Conservation (phyloP, 1,139 yeast species). For the Lipomyces yarrowii region DNA sequence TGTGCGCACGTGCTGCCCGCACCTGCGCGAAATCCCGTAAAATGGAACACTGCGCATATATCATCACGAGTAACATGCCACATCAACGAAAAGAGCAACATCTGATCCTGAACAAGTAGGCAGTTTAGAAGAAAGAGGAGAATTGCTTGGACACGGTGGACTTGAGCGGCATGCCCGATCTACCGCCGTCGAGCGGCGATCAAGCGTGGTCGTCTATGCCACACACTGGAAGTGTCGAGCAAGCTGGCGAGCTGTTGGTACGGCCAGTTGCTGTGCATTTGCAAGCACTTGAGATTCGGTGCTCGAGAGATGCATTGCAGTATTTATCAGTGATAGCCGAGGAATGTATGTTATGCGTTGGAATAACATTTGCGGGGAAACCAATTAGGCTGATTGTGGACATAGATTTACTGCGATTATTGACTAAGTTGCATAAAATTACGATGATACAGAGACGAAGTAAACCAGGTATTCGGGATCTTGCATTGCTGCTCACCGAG, state of each 20-base stretch:
- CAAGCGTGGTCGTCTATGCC: neutral
- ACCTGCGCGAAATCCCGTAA: neutral
- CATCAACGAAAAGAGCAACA: neutral
- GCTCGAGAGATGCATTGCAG: constrained; percentile 22
- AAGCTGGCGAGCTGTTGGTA: neutral
- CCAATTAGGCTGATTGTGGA: neutral
- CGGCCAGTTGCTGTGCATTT: constrained; percentile 18
- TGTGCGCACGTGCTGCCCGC: neutral
- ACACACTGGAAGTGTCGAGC: neutral
- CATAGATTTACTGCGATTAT: constrained; percentile 17
- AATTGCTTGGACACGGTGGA: neutral
- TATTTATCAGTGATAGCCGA: constrained; percentile 19
- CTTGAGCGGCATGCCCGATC: neutral
- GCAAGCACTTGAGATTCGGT: constrained; percentile 12
- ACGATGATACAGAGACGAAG: constrained; percentile 22
- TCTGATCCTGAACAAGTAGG: neutral
- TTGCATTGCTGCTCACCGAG: constrained; percentile 22
- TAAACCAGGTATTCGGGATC: constrained; percentile 22
- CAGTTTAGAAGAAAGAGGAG: neutral
- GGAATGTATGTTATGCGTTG: constrained; percentile 1
- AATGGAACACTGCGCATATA: neutral
- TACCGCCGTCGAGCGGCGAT: neutral
- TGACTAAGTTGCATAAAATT: constrained; percentile 12
- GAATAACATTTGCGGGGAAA: neutral
- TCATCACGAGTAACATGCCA: neutral